Conservation (phyloP, 345 rosid genomes). For the Hibiscus tridactylites region DNA sequence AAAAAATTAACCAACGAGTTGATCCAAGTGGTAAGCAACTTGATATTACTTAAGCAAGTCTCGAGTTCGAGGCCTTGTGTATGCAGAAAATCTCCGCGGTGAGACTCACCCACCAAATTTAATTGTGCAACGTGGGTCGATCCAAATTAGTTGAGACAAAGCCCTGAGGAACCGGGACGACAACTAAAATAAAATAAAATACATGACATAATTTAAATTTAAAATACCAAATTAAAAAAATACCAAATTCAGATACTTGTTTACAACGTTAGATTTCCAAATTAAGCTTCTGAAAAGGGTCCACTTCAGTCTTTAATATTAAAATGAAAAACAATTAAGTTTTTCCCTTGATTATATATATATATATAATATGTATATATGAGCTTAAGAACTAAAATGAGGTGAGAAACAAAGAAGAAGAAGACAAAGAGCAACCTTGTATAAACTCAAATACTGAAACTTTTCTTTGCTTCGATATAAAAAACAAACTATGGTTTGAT, state of each 20-base stretch:
- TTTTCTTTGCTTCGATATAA: background rate
- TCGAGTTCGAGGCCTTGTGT: too few relatives aligned
- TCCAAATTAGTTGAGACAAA: too few relatives aligned
- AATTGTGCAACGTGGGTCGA: too few relatives aligned
- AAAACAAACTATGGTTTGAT: background rate
- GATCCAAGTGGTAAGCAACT: too few relatives aligned
- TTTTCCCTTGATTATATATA: background rate
- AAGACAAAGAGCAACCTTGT: background rate
- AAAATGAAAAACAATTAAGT: background rate
- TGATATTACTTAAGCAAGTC: too few relatives aligned
- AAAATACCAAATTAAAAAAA: too few relatives aligned
- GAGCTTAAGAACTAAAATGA: background rate
- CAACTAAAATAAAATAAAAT: too few relatives aligned
- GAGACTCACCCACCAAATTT: too few relatives aligned
- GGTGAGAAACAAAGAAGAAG: background rate
- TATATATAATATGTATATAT: background rate
- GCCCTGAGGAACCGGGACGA: too few relatives aligned
- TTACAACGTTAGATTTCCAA: background rate
- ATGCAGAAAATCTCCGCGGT: too few relatives aligned
- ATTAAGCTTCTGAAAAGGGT: background rate
- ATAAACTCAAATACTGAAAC: slow-evolving; percentile 1
- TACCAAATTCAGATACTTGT: background rate
- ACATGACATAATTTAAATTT: too few relatives aligned
- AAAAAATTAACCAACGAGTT: too few relatives aligned
- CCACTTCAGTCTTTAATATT: background rate